Evolutionary conservation across 768 basidiomycete species (phyloP).

Genomic region (Collybia sordida): DNA sequence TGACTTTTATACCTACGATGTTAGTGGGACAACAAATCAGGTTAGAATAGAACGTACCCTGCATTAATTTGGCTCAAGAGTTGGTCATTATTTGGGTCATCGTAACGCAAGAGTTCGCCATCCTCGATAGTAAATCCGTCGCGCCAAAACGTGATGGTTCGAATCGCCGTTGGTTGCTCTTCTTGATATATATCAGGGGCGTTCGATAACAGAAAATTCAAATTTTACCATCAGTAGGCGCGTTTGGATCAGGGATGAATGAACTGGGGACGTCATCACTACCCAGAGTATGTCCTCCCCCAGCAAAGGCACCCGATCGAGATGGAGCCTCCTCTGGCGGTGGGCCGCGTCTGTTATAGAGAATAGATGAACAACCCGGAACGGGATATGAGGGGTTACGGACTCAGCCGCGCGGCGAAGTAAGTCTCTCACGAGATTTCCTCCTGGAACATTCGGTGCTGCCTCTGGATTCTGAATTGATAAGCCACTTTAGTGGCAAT

Average conservation of each 20-base stretch:
- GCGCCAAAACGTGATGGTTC: slow-evolving; percentile 88
- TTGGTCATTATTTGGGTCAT: slow-evolving; percentile 69
- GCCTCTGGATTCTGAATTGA: slow-evolving; percentile 83
- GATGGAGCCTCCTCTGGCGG: slow-evolving; percentile 17
- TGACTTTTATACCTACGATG: slow-evolving; percentile 40
- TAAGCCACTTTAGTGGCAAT: slow-evolving; percentile 61
- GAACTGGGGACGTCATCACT: slow-evolving; percentile 84
- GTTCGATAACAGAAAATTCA: neutral
- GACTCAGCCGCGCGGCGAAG: slow-evolving; percentile 82
- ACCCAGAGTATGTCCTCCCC: slow-evolving; percentile 83
- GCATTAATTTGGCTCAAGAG: slow-evolving; percentile 75
- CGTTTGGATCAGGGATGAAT: slow-evolving; percentile 73
- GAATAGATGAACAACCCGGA: neutral
- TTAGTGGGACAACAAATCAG: slow-evolving; percentile 29
- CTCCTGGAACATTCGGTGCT: slow-evolving; percentile 45
- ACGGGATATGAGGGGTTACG: slow-evolving; percentile 21
- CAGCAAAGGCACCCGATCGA: slow-evolving; percentile 48
- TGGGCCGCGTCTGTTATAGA: slow-evolving; percentile 34
- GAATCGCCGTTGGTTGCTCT: slow-evolving; percentile 57
- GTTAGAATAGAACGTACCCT: slow-evolving; percentile 50
- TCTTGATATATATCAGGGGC: slow-evolving; percentile 1
- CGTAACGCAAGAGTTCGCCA: slow-evolving; percentile 81
- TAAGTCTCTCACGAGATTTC: slow-evolving; percentile 66
- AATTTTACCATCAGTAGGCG: slow-evolving; percentile 23
- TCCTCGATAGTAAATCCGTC: slow-evolving; percentile 93